A percentile compares a stretch with the other conserved stretches of the same genome.
phyloP scores from a whole-genome alignment of 805 yeast genomes.

The Yarrowia alimentaria region DNA sequence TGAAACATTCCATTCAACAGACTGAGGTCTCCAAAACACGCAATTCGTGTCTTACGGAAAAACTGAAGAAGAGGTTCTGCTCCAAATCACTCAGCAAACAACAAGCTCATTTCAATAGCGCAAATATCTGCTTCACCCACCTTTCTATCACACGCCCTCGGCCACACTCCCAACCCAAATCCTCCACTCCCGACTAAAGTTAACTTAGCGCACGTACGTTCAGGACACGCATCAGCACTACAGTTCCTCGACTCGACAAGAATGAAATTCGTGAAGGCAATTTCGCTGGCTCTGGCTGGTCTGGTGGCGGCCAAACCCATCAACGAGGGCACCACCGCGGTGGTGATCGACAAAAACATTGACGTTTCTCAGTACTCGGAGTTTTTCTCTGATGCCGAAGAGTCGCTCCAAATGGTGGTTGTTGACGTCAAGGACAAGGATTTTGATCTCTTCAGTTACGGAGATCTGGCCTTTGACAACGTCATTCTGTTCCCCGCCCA shows the following conservation, averaged over 20 bases:
- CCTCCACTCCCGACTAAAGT: neutral
- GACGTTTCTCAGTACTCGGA: constrained; percentile 29
- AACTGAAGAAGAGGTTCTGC: no score
- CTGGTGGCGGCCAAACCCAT: constrained; percentile 30
- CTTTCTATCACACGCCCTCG: no score
- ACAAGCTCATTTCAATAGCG: no score
- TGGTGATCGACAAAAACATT: constrained; percentile 37
- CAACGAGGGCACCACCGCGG: constrained; percentile 36
- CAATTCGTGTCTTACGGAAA: no score
- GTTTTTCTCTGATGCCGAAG: constrained; percentile 33
- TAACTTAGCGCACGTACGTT: neutral
- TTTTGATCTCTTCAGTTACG: constrained; percentile 44
- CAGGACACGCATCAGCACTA: constrained; percentile 1
- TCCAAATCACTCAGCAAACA: no score
- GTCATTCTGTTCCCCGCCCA: constrained; percentile 56
- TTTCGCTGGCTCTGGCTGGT: constrained; percentile 11
- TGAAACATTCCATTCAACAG: no score
- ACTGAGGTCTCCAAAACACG: no score
- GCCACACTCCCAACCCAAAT: no score
- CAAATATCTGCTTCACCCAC: no score
- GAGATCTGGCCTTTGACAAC: constrained; percentile 52
- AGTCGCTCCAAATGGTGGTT: constrained; percentile 27
- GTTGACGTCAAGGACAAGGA: constrained; percentile 38
- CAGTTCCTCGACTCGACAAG: neutral
- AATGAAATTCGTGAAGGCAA: constrained; percentile 2